These are phyloP conservation scores for Vigna hirtella DNA, from an alignment of 306 rosid species.

Conservation along the genomic window DNA sequence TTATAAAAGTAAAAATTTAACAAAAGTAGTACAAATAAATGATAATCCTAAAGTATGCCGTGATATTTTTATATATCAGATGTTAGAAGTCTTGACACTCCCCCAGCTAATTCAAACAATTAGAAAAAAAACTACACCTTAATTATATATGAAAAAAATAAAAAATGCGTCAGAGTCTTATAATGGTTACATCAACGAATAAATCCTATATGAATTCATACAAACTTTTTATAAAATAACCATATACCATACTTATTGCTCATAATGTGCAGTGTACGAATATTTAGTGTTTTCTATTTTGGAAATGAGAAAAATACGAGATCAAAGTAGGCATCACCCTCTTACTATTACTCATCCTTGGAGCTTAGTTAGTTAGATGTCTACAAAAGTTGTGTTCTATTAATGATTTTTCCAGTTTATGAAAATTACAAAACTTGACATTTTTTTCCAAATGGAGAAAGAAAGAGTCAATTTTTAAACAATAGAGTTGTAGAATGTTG, in stretches of 20 bases:
- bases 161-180: too few species aligned
- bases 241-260: too few species aligned
- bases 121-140: too few species aligned
- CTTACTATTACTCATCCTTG: background rate
- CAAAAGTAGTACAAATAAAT: too few species aligned
- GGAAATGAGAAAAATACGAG: background rate
- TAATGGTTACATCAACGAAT: too few species aligned
- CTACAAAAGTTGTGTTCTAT: background rate
- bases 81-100: too few species aligned
- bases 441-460: slow-evolving; percentile 1
- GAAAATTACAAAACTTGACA: background rate
- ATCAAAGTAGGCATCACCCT: background rate
- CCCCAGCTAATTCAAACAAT: too few species aligned
- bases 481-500: slow-evolving; percentile 16
- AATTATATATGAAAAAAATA: too few species aligned
- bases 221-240: background rate
- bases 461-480: background rate
- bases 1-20: too few species aligned
- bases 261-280: background rate
- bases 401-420: slow-evolving; percentile 5
- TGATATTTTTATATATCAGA: too few species aligned
- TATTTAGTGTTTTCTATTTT: background rate
- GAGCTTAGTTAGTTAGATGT: background rate
- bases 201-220: too few species aligned
- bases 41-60: too few species aligned